Percentiles rank a stretch among this genome's conserved stretches.
Conservation (phyloP, 1,284 basidiomycete species). For the Meira nashicola region DNA sequence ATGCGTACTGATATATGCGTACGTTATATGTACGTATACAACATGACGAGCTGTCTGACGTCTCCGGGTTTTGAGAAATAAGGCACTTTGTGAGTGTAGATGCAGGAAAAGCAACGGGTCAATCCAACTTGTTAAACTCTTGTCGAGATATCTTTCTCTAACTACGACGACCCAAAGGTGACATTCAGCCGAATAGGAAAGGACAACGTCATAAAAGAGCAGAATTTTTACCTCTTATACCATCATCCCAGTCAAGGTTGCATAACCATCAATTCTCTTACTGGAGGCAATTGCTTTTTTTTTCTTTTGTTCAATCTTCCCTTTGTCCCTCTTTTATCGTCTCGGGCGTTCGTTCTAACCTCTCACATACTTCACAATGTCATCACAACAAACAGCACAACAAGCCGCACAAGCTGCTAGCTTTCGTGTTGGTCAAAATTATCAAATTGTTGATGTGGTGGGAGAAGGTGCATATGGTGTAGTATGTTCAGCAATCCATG, state of each 20-base stretch:
- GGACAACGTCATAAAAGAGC: background rate
- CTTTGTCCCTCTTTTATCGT: background rate
- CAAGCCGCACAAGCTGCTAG: slow-evolving; percentile 11
- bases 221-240: background rate
- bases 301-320: background rate
- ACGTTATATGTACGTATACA: no score
- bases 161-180: no score
- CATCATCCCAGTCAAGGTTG: background rate
- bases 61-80: no score
- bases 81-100: no score
- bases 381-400: slow-evolving; percentile 1
- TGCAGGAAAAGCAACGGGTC: no score
- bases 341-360: no score
- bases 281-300: background rate
- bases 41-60: no score
- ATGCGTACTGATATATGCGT: no score
- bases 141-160: no score
- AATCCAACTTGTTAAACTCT: no score
- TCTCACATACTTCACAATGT: no score
- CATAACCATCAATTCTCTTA: background rate
- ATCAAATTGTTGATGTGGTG: slow-evolving; percentile 54
- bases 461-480: slow-evolving; percentile 57
- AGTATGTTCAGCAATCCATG: slow-evolving; percentile 54
- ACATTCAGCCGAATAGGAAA: no score
- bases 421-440: slow-evolving; percentile 32